These are phyloP conservation scores for Boletus rubescentipes DNA, from an alignment of 768 basidiomycete genomes.

Conservation along the genomic window DNA sequence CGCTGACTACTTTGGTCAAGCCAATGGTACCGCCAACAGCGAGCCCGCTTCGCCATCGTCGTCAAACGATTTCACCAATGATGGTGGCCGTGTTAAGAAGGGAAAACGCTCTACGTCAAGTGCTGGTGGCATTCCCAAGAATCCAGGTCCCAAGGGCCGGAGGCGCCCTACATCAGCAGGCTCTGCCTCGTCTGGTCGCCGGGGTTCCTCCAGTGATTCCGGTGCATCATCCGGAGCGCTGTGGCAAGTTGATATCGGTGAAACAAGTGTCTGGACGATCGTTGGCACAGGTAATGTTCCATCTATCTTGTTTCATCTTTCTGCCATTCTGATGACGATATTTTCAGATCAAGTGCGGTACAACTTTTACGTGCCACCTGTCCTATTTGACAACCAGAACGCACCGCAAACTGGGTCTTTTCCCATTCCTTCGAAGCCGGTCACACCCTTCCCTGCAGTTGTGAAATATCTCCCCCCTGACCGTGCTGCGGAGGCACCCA, in stretches of 20 bases:
- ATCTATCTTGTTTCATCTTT: constrained; percentile 1
- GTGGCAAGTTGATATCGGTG: constrained; percentile 90
- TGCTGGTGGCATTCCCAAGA: constrained; percentile 43
- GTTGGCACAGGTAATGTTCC: constrained; percentile 73
- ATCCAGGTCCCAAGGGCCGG: constrained; percentile 47
- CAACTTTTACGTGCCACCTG: constrained; percentile 89
- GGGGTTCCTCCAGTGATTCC: constrained; percentile 64
- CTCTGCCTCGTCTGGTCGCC: constrained; percentile 63
- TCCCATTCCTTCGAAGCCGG: constrained; percentile 77
- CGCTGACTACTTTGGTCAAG: constrained; percentile 63
- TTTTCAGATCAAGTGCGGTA: constrained; percentile 82
- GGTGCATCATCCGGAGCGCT: constrained; percentile 75
- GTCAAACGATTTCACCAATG: constrained; percentile 71
- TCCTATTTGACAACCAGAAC: constrained; percentile 78
- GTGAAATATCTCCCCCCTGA: constrained; percentile 92
- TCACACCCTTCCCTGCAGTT: constrained; percentile 83
- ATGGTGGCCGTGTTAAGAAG: constrained; percentile 83
- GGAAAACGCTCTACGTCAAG: constrained; percentile 75
- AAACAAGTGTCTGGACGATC: constrained; percentile 93
- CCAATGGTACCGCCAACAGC: constrained; percentile 48
- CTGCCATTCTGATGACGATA: constrained; percentile 17
- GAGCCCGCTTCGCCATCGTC: constrained; percentile 65
- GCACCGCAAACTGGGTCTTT: constrained; percentile 69
- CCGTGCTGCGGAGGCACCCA: constrained; percentile 80
- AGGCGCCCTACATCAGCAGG: constrained; percentile 78